These are phyloP conservation scores for Phoenix roebelenii DNA, from an alignment of 176 grass and related monocot genomes.

Conservation along the genomic window DNA sequence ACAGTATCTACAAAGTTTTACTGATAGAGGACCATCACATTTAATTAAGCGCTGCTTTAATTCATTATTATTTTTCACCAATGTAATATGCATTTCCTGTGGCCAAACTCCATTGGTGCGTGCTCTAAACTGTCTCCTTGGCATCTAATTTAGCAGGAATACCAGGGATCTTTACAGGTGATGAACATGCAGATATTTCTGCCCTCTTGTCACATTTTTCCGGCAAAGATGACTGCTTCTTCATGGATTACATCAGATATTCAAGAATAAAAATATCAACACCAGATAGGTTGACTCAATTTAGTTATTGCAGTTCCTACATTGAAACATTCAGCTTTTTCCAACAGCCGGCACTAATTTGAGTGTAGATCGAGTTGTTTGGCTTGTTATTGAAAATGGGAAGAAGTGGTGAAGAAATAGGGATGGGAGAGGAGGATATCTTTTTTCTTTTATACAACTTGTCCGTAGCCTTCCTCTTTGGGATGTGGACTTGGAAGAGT, in stretches of 20 bases:
- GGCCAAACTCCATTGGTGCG: neutral
- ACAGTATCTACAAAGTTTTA: too few species aligned
- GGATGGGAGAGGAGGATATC: too few species aligned
- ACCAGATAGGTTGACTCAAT: constrained; percentile 35
- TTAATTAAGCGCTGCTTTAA: neutral
- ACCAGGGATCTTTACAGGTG: constrained; percentile 55
- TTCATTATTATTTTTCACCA: neutral
- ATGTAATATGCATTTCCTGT: too few species aligned
- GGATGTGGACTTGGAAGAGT: too few species aligned
- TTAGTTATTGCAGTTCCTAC: neutral
- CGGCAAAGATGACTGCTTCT: neutral
- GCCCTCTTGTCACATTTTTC: constrained; percentile 25
- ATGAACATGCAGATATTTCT: constrained; percentile 42
- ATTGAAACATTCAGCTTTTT: neutral
- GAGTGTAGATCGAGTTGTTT: neutral
- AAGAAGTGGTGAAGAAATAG: too few species aligned
- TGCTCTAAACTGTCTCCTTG: neutral
- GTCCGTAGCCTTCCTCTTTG: too few species aligned
- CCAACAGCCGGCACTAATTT: neutral
- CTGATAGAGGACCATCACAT: too few species aligned
- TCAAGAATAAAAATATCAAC: constrained; percentile 1
- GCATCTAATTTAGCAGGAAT: constrained; percentile 27
- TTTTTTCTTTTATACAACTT: too few species aligned
- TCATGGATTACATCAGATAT: too few species aligned
- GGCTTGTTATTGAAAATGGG: neutral